Evolutionary conservation across 2,329 filamentous ascomycete genomes (phyloP), one percentile per base, ranked within the genome.

Genomic region (Monosporascus sp.): DNA sequence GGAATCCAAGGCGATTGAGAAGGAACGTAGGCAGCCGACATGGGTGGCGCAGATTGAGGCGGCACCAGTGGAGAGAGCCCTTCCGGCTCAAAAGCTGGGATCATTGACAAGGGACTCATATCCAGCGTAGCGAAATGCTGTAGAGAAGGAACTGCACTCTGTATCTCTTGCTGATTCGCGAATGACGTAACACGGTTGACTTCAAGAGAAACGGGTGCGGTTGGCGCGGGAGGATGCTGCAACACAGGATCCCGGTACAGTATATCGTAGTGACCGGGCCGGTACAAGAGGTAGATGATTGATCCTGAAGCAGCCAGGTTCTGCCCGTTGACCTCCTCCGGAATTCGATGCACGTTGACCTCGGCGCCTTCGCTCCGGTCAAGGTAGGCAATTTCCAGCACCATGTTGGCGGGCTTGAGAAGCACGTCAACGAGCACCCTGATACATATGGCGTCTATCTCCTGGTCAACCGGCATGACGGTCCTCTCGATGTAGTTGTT

Each of bases 361-460:
- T 88, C 80, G 47, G 81, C 79, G 19, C 91, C 92, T 46, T 84
- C 78, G 63, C 89, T 96, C 62, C 91, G 85, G 68, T 97, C 94
- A 8, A 99, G 82, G 67, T 97, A 97, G 51, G 91, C 85, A 57
- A 97, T 89, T 66, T 97, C 91, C 20, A 97, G 81, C 5, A 86
- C 84, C 58, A 97, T 84, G 17, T 85, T 85, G 49, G 86, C 86
- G 7, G 88, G 89, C 65, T 89, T 87, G 58, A 97, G 82, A 3
- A 97, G 78, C 26, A 91, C 81, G 58, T 93, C 86, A 57, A 87
- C 82, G 49, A 97, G 76, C 2, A 90, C 83, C 55, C 84, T 84
- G 57, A 97, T 79, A 44, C 90, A 89, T n/a, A 96, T 75, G 63
- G 97, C 86, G 62, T 99, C 94, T 58, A 97, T 96, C 73, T 97